phyloP scores from a whole-genome alignment of 148 eudicot genomes.

The Dianthus caryophyllus region DNA sequence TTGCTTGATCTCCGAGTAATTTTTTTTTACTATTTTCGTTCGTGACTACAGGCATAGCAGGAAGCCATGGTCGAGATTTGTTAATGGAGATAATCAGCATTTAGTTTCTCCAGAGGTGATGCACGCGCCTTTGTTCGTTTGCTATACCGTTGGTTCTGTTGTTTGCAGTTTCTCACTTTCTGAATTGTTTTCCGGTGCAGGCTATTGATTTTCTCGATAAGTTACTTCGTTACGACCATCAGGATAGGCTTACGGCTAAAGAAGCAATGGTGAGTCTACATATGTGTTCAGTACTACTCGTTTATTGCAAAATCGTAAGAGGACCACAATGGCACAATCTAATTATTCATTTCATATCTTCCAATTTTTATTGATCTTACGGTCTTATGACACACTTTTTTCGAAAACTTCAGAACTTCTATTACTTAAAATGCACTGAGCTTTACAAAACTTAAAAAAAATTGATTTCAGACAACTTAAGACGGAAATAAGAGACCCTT shows the following conservation, averaged over 20 bases:
- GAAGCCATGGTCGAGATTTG: conserved; percentile 96
- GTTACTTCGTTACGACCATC: conserved; percentile 98
- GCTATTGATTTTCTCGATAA: conserved; percentile 94
- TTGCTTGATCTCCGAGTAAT: not conserved
- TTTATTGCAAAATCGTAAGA: not conserved
- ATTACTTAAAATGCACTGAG: too few relatives aligned
- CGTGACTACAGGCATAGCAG: conserved; percentile 68
- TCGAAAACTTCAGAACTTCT: too few relatives aligned
- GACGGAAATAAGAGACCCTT: too few relatives aligned
- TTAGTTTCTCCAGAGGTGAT: conserved; percentile 88
- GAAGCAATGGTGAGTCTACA: conserved; percentile 79
- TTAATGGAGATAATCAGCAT: conserved; percentile 89
- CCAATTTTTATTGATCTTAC: not conserved
- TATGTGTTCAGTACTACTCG: not conserved
- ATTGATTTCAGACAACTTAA: too few relatives aligned
- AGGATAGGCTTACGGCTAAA: conserved; percentile 89
- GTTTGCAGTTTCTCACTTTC: not conserved
- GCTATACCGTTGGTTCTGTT: not conserved
- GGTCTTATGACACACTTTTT: too few relatives aligned
- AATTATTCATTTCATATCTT: not conserved
- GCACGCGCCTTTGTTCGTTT: not conserved
- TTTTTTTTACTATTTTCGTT: not conserved
- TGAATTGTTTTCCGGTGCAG: conserved; percentile 35
- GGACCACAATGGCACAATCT: not conserved
- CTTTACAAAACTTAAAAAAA: too few relatives aligned